These are phyloP conservation scores for Bidens hawaiensis DNA, from an alignment of 140 eudicot genomes.

Conservation along the genomic window DNA sequence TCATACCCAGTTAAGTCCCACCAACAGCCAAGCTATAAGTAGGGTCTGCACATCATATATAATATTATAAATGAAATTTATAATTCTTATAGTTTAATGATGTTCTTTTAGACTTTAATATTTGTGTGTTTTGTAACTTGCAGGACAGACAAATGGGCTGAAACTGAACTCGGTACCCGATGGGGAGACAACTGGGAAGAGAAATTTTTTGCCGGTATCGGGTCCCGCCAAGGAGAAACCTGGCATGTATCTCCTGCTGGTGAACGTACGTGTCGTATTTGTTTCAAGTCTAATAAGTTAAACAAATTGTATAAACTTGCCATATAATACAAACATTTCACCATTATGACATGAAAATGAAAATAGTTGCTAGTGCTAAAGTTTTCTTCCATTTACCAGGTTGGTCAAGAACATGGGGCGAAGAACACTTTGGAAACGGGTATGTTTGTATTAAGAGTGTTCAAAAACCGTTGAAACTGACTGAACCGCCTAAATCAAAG, in stretches of 20 bases:
- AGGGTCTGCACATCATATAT: no score
- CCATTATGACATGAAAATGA: neutral
- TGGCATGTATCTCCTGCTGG: constrained; percentile 91
- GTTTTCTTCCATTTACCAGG: constrained; percentile 34
- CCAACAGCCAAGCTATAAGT: no score
- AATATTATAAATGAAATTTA: no score
- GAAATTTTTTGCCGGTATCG: constrained; percentile 82
- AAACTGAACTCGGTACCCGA: constrained; percentile 91
- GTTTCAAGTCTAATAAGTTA: neutral
- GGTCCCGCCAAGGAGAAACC: constrained; percentile 99
- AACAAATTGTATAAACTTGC: neutral
- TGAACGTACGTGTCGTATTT: constrained; percentile 59
- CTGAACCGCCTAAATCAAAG: neutral
- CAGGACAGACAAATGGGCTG: constrained; percentile 99
- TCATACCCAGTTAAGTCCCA: no score
- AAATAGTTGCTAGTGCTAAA: neutral
- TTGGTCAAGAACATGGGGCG: constrained; percentile 99
- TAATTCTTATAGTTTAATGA: no score
- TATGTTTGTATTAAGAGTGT: constrained; percentile 24
- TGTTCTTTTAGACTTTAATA: neutral
- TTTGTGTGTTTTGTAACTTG: neutral
- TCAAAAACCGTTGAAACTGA: neutral
- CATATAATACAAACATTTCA: neutral
- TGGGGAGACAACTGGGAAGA: constrained; percentile 99
- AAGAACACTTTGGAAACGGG: constrained; percentile 97